Percentiles rank a stretch among this genome's conserved stretches.
Conservation (phyloP, 106 monocot genomes). For the Dendrobium huoshanense region DNA sequence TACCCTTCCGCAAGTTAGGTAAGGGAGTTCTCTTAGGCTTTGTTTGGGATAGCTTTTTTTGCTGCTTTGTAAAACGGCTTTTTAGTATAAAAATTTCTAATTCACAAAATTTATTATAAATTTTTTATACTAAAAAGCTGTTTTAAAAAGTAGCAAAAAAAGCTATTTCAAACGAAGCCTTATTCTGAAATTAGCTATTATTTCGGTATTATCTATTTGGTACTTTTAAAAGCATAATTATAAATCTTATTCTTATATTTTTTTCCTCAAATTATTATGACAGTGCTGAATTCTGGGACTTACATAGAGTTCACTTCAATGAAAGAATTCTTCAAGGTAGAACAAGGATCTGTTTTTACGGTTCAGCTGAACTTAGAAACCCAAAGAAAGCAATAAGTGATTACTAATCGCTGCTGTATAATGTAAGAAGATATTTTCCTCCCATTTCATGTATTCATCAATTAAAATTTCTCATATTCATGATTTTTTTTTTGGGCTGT, state of each 20-base stretch:
- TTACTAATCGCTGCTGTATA: background rate
- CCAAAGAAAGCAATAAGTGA: background rate
- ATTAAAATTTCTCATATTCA: too few species aligned
- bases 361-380: constrained; percentile 28
- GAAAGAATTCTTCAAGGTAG: constrained; percentile 40
- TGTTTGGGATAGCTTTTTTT: background rate
- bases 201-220: too few species aligned
- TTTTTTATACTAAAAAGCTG: too few species aligned
- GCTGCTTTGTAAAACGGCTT: background rate
- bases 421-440: too few species aligned
- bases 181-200: too few species aligned
- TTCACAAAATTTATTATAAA: too few species aligned
- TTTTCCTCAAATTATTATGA: constrained; percentile 5
- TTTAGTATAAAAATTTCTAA: background rate
- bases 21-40: background rate
- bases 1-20: constrained; percentile 63
- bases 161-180: too few species aligned
- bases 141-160: too few species aligned
- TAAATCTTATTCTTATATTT: background rate
- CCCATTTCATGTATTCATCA: too few species aligned
- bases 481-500: too few species aligned
- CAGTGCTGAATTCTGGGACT: constrained; percentile 86
- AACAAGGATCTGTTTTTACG: constrained; percentile 73
- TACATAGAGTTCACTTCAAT: constrained; percentile 62
- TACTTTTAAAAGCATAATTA: background rate